Conservation (phyloP, 306 rosid genomes). For the Arachis hypogaea region DNA sequence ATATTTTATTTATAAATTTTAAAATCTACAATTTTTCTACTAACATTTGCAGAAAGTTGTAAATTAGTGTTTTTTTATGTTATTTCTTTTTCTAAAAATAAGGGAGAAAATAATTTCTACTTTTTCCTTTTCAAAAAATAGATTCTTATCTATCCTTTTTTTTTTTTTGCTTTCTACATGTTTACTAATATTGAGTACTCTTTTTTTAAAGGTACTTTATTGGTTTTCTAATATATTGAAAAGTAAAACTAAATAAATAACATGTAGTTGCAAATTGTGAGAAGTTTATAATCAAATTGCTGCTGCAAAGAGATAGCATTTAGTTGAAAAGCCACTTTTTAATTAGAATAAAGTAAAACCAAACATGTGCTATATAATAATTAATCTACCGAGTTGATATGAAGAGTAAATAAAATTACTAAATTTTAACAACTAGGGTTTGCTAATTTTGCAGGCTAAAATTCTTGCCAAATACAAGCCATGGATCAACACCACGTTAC, state of each 20-base stretch:
- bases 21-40: too few relatives aligned
- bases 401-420: conserved; percentile 3
- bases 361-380: not conserved
- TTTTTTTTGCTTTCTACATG: too few relatives aligned
- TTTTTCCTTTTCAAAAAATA: too few relatives aligned
- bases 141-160: too few relatives aligned
- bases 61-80: too few relatives aligned
- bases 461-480: conserved; percentile 61
- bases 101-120: too few relatives aligned
- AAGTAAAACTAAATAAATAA: not conserved
- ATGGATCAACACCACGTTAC: conserved; percentile 42
- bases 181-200: too few relatives aligned
- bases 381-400: not conserved
- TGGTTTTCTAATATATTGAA: not conserved
- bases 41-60: too few relatives aligned
- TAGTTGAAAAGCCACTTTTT: not conserved
- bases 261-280: not conserved
- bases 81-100: too few relatives aligned
- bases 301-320: not conserved
- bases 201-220: not conserved
- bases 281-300: not conserved
- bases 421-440: not conserved
- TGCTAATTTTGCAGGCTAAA: conserved; percentile 44
- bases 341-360: not conserved
- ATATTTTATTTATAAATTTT: too few relatives aligned